Base-by-base conservation (phyloP, 2,329 filamentous ascomycete genomes). In the Neonectria ditissima region DNA sequence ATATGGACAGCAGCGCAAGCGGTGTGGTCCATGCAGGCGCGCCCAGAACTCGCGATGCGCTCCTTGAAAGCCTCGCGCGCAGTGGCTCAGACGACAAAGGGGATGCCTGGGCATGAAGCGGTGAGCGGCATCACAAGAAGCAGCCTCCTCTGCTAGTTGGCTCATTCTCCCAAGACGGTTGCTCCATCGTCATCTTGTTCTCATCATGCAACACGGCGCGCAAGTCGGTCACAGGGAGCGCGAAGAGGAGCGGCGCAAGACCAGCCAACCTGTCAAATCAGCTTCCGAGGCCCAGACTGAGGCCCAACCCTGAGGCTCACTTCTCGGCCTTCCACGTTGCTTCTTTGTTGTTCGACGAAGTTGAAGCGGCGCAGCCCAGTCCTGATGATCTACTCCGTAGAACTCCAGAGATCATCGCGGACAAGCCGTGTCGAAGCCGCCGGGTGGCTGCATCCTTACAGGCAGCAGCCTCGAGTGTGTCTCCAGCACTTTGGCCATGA, bases 1-100 rank as follows among this genome's bases (percentile, higher is more conserved):
- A 18, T 16, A 32, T 30, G 16, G 20, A 30, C 28, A 50, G 26
- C 11, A 14, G 5, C 13, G 10, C 47, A 50, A 30, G 22, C 28
- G 26, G 13, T 32, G 28, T 32, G 34, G 4, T 16, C 16, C 4
- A 32, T 50, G 47, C 47, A 50, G n/a, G 47, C 32, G 47, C 32
- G 24, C 47, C 47, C 28, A 50, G 47, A 32, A 18, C 47, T 50
- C 22, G 28, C 28, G 26, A 50, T 50, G 28, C n/a, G 47, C 26
- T 14, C n/a, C 28, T 50, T 50, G 47, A 50, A 50, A 50, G 28
- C n/a, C 4, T 32, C 26, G 37, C 37, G 14, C 47, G 4, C 16
- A 18, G 47, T 32, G 47, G 47, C 47, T 50, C 9, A 50, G 47
- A 32, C n/a, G 26, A 16, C 24, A 10, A 20, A 32, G 7, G 6